Conservation (phyloP, 1,284 basidiomycete species). For the Ceratobasidium papillatum region DNA sequence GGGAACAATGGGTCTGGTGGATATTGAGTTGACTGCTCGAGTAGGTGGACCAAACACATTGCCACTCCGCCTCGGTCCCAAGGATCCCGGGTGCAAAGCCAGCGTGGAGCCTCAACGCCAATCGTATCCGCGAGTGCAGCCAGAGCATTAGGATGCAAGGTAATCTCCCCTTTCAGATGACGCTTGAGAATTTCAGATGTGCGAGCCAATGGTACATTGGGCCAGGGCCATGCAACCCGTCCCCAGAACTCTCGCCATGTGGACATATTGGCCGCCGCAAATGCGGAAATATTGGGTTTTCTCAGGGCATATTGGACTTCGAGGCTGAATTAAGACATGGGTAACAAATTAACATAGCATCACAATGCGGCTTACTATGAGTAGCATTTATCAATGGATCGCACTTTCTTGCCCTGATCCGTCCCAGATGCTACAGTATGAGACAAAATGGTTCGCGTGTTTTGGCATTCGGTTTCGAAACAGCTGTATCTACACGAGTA, state of each 20-base stretch:
- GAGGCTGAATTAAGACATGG: background rate
- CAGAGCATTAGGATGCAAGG: background rate
- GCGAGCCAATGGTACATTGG: background rate
- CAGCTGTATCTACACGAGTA: too few relatives aligned
- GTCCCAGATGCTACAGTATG: slow-evolving; percentile 4
- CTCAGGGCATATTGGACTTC: background rate
- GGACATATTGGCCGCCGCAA: background rate
- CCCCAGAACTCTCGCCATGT: slow-evolving; percentile 5
- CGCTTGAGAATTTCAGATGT: background rate
- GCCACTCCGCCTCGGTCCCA: background rate
- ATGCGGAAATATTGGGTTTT: slow-evolving; percentile 16
- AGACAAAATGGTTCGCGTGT: too few relatives aligned
- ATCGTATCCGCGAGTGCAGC: background rate
- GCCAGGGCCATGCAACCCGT: slow-evolving; percentile 16
- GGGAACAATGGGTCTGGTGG: background rate
- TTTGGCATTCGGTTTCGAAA: too few relatives aligned
- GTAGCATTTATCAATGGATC: background rate
- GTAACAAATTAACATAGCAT: background rate
- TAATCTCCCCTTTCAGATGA: background rate
- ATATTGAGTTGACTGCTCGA: background rate
- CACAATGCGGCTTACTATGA: background rate
- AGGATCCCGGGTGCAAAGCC: background rate
- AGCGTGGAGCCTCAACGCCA: background rate
- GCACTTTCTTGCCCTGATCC: background rate
- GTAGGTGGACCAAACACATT: background rate